A percentile compares a stretch with the other conserved stretches of the same genome.
Conservation (phyloP, 371 early-diverging fungal species). For the Rhizopus microsporus region DNA sequence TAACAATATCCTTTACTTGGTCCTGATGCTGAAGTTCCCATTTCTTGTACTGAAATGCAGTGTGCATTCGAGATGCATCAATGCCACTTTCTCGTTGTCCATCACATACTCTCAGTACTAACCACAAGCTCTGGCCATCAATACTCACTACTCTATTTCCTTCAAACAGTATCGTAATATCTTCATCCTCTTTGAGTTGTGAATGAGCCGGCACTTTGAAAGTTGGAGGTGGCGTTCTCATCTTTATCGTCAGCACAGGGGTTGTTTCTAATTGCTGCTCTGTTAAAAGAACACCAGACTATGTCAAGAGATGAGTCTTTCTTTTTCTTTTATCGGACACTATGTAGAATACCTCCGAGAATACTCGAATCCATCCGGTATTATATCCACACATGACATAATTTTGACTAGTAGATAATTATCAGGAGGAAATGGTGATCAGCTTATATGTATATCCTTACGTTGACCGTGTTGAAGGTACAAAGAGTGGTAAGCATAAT, state of each 20-base stretch:
- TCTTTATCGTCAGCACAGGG: slow-evolving; percentile 51
- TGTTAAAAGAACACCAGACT: slow-evolving; percentile 56
- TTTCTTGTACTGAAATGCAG: slow-evolving; percentile 62
- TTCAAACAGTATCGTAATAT: slow-evolving; percentile 57
- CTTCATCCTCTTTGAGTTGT: slow-evolving; percentile 54
- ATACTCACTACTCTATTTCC: slow-evolving; percentile 58
- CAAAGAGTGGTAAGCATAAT: slow-evolving; percentile 58
- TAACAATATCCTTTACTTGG: slow-evolving; percentile 50
- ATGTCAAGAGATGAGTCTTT: neutral
- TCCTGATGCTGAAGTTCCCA: slow-evolving; percentile 60
- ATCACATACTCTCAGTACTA: slow-evolving; percentile 57
- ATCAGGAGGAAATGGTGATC: neutral
- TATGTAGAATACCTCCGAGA: slow-evolving; percentile 47
- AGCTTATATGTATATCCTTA: slow-evolving; percentile 18
- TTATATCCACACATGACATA: slow-evolving; percentile 63
- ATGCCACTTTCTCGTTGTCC: slow-evolving; percentile 37
- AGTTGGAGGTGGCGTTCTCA: slow-evolving; percentile 50
- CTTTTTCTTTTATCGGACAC: neutral
- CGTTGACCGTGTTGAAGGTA: slow-evolving; percentile 57
- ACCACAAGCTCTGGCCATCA: slow-evolving; percentile 65
- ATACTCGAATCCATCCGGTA: slow-evolving; percentile 64
- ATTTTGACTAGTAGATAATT: slow-evolving; percentile 42
- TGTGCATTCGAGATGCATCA: slow-evolving; percentile 52
- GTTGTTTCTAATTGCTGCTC: slow-evolving; percentile 60
- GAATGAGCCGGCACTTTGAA: slow-evolving; percentile 27